phyloP scores from a whole-genome alignment of 2,329 filamentous ascomycete species.

The Drechmeria coniospora region DNA sequence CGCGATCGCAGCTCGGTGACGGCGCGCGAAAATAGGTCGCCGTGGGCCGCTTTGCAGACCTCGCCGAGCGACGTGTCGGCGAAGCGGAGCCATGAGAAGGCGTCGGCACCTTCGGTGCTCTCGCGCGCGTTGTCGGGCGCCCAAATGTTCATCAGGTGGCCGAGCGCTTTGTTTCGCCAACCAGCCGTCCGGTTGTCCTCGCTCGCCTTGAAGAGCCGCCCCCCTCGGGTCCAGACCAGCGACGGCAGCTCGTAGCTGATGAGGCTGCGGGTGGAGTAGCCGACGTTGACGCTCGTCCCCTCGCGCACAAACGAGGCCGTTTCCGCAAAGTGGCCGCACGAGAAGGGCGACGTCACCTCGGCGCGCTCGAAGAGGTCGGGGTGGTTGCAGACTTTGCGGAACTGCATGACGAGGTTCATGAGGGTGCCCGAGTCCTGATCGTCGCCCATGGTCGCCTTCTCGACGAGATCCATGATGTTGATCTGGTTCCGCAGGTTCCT shows the following conservation, averaged over 20 bases:
- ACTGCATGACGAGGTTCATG: conserved; percentile 99
- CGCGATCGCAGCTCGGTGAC: conserved; percentile 38
- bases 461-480: conserved; percentile 95
- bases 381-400: conserved; percentile 98
- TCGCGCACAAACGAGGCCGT: conserved; percentile 91
- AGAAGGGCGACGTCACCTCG: conserved; percentile 75
- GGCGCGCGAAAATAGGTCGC: conserved; percentile 60
- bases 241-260: conserved; percentile 76
- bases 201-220: conserved; percentile 59
- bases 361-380: conserved; percentile 93
- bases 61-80: conserved; percentile 63
- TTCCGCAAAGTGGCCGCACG: conserved; percentile 78
- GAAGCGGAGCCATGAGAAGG: conserved; percentile 86
- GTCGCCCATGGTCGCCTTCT: conserved; percentile 88
- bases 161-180: conserved; percentile 62
- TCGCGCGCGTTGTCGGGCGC: conserved; percentile 60
- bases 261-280: conserved; percentile 73
- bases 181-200: conserved; percentile 60
- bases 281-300: conserved; percentile 61
- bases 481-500: conserved; percentile 88
- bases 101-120: conserved; percentile 42
- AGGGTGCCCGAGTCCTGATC: conserved; percentile 89
- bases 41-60: conserved; percentile 51
- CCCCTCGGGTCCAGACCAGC: conserved; percentile 67
- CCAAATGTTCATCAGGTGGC: conserved; percentile 83